Base-by-base conservation (phyloP, 2,329 filamentous ascomycete genomes). In the Penicillium janthinellum region DNA sequence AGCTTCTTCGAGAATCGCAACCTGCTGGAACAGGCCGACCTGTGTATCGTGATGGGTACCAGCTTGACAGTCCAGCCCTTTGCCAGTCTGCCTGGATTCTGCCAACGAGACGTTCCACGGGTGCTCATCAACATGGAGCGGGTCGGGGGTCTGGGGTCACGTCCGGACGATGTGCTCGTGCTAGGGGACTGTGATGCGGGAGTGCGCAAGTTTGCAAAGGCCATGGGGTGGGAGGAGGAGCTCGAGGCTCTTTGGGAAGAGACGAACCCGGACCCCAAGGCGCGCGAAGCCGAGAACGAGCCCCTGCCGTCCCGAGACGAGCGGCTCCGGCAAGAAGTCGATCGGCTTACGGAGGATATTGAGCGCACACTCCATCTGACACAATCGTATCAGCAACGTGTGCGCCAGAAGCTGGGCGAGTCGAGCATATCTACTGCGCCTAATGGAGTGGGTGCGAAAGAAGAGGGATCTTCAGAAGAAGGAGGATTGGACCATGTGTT, bases 51-150 rank as follows among this genome's bases (percentile, higher is more conserved):
- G 22, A 88, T 97, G 81, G 95, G 95, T 1, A 97, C 94, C 0
- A 96, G 92, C 70, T 78, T 98, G 60, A 86, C 83, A 0, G 94
- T 98, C 1, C 90, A 93, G 63, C 95, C 95, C 0, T 99, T 99
- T 74, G 92, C 94, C 1, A 87, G 87, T 49, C 79, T 98, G 52
- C 93, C 94, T 0, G 78, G 83, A 14, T 79, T 89, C 65, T 88
- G 87, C 22, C 70, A 74, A 2, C 82, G 87, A 1, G 81, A 80
- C 0, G 85, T 84, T 3, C 95, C 94, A 0, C 85, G 95, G 10
- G 79, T 99, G 2, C 81, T 99, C 20, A 90, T 99, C 75, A 99
- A 99, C 74, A 84, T 89, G 77, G 91, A 97, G 74, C 80, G 80
- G 38, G 95, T 96, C 0, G 94, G 95, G 0, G 86, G 86, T 20